phyloP scores from a whole-genome alignment of 192 early-diverging fungal genomes.

The Mortierella antarctica region DNA sequence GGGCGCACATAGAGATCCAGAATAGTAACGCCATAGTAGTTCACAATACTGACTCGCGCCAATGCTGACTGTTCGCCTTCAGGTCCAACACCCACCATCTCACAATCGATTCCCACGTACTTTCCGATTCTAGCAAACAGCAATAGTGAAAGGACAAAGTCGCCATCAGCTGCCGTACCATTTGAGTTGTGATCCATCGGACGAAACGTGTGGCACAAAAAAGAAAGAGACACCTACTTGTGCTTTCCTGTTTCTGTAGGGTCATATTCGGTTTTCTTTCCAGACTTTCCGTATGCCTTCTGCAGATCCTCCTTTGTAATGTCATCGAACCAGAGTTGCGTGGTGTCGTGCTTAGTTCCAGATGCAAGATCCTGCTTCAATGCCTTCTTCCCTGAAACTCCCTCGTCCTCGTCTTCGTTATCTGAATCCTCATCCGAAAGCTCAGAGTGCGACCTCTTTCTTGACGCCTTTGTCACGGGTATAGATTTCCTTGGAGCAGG shows the following conservation, averaged over 20 bases:
- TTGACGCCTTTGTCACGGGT: slow-evolving; percentile 25
- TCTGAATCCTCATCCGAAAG: slow-evolving; percentile 18
- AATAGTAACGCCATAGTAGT: slow-evolving; percentile 89
- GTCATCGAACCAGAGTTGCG: slow-evolving; percentile 67
- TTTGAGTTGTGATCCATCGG: neutral
- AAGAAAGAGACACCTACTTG: slow-evolving; percentile 18
- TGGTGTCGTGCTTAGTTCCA: slow-evolving; percentile 46
- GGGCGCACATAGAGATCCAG: slow-evolving; percentile 90
- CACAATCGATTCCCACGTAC: slow-evolving; percentile 97
- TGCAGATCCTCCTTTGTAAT: slow-evolving; percentile 60
- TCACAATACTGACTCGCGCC: slow-evolving; percentile 93
- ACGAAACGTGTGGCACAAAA: neutral
- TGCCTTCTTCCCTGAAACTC: slow-evolving; percentile 11
- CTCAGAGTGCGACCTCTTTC: slow-evolving; percentile 31
- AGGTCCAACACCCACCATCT: slow-evolving; percentile 97
- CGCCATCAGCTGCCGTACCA: too few species aligned
- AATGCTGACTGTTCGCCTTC: slow-evolving; percentile 86
- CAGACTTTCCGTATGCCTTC: slow-evolving; percentile 55
- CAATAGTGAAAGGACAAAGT: neutral
- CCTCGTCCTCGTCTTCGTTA: slow-evolving; percentile 41
- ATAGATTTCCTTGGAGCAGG: slow-evolving; percentile 40
- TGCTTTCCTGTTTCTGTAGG: slow-evolving; percentile 54
- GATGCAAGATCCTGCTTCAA: slow-evolving; percentile 2
- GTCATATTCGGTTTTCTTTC: slow-evolving; percentile 36
- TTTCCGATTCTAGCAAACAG: slow-evolving; percentile 69